phyloP scores from a whole-genome alignment of 2,329 filamentous ascomycete genomes.

The Pseudocercospora macadamiae region DNA sequence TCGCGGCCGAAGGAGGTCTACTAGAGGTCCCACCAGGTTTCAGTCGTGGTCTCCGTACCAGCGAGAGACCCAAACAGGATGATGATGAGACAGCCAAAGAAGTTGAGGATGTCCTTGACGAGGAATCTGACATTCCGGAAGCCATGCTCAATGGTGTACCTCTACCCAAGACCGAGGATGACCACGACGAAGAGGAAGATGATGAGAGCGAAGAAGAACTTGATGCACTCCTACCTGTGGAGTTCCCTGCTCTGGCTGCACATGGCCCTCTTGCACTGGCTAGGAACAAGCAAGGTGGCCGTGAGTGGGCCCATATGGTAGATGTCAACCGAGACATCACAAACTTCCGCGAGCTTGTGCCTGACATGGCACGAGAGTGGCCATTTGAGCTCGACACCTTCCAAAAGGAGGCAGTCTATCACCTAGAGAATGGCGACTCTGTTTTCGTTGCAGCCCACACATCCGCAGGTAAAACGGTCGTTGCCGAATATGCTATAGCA shows the following conservation, averaged over 20 bases:
- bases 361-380: constrained; percentile 94
- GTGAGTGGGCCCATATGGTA: constrained; percentile 98
- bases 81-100: constrained; percentile 63
- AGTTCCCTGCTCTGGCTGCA: constrained; percentile 89
- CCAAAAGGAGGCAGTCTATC: constrained; percentile 97
- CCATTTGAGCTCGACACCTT: constrained; percentile 97
- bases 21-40: constrained; percentile 84
- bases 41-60: constrained; percentile 73
- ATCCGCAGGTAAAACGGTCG: constrained; percentile 96
- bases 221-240: constrained; percentile 83
- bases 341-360: constrained; percentile 92
- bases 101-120: constrained; percentile 66
- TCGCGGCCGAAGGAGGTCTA: constrained; percentile 75
- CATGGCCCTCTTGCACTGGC: constrained; percentile 74
- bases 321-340: constrained; percentile 89
- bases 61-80: constrained; percentile 60
- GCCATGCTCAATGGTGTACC: constrained; percentile 38
- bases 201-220: constrained; percentile 64
- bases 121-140: constrained; percentile 50
- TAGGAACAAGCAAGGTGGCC: constrained; percentile 71
- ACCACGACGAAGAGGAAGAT: constrained; percentile 44
- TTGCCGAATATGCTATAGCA: constrained; percentile 96
- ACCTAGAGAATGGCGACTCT: constrained; percentile 93
- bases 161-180: constrained; percentile 43
- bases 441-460: constrained; percentile 98